phyloP scores from a whole-genome alignment of 164 flowering plant genomes.

The Vitis riparia region DNA sequence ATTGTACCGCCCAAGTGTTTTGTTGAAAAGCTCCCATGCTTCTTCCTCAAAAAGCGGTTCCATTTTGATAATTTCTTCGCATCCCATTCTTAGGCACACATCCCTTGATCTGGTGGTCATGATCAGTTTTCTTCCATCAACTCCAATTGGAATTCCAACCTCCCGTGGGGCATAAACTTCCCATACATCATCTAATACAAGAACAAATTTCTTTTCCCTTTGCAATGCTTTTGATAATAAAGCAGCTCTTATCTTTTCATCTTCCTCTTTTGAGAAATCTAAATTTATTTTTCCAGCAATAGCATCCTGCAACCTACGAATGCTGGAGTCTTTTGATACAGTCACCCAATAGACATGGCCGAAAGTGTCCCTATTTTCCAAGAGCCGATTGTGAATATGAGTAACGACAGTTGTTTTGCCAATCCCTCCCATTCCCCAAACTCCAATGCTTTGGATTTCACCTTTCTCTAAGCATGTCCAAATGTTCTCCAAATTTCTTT shows the following conservation, averaged over 20 bases:
- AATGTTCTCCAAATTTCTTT: background rate
- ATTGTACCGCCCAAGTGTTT: no score
- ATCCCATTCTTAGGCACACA: no score
- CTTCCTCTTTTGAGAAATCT: background rate
- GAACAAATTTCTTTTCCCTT: background rate
- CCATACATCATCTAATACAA: constrained; percentile 20
- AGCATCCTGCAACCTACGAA: background rate
- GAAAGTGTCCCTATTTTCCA: background rate
- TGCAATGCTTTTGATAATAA: background rate
- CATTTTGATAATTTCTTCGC: no score
- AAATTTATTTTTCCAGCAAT: background rate
- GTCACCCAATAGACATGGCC: constrained; percentile 7
- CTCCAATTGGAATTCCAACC: constrained; percentile 8
- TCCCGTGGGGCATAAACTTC: background rate
- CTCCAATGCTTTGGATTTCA: background rate
- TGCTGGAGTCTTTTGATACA: background rate
- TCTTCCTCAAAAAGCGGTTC: no score
- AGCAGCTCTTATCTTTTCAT: background rate
- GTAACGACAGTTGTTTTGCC: constrained; percentile 10
- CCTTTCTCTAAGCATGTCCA: background rate
- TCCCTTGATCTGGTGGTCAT: no score
- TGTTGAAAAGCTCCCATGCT: no score
- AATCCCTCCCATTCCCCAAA: constrained; percentile 18
- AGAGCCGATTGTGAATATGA: background rate
- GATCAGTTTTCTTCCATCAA: background rate